Conservation (phyloP, 228 moss, liverwort and hornwort species). For the Sphagnum magellanicum region DNA sequence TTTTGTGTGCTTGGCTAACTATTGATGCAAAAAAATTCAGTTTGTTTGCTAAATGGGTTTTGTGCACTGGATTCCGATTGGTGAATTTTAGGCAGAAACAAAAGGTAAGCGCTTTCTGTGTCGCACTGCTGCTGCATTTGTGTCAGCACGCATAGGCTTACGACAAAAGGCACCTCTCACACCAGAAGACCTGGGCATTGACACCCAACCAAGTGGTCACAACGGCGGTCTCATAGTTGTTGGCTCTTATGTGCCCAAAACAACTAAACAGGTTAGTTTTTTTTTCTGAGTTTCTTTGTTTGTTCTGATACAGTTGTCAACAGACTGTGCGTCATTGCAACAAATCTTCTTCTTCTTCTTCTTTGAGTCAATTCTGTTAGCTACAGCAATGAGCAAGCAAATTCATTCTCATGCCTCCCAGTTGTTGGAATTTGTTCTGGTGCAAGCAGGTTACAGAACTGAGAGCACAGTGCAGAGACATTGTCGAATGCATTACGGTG, state of each 20-base stretch:
- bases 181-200: conserved; percentile 60
- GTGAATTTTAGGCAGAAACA: conserved; percentile 58
- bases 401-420: too few species aligned
- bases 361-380: too few species aligned
- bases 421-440: neutral
- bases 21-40: too few species aligned
- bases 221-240: conserved; percentile 82
- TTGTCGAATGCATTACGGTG: conserved; percentile 73
- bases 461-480: conserved; percentile 49
- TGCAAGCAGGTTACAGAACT: conserved; percentile 62
- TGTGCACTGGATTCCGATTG: too few species aligned
- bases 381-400: too few species aligned
- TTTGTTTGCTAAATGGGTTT: too few species aligned
- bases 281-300: neutral
- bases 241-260: conserved; percentile 89
- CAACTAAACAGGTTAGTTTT: conserved; percentile 60
- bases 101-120: conserved; percentile 76
- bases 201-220: conserved; percentile 30
- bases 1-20: too few species aligned
- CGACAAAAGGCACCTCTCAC: conserved; percentile 51
- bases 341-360: too few species aligned
- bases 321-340: too few species aligned
- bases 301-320: neutral
- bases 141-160: conserved; percentile 78
- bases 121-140: conserved; percentile 92